Base-by-base conservation (phyloP, 768 basidiomycete genomes). In the Lactarius sp. region DNA sequence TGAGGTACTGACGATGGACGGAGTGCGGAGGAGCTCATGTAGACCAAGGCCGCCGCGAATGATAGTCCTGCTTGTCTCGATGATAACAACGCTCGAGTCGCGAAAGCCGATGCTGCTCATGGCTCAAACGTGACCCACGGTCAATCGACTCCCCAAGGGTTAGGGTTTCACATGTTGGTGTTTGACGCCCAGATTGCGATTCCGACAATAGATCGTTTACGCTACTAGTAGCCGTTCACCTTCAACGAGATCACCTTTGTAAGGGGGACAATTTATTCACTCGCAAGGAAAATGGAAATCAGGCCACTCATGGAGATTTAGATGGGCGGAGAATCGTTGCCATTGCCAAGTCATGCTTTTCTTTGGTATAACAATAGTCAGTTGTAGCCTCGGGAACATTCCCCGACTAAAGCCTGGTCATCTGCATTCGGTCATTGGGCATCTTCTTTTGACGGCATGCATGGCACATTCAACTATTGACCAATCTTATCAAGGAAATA, bases 21-120 rank as follows among this genome's bases (percentile, higher is more conserved):
- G 92, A 2, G 81, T 80, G 67, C 81, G 86, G 51, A 96, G 77
- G 14, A 94, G 83, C 57, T 95, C 94, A 62, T 86, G 79, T 2
- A 95, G 79, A 36, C 94, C 93, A 31, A 90, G 76, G 9, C 90
- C 88, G 50, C 88, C 92, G 44, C 88, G 83, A 54, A 94, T 75
- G 52, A 79, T 73, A 4, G 88, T 87, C 56, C 87, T 79, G 58
- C 85, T 81, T 13, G 86, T 87, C 75, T 94, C 94, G 71, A 96
- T 83, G 73, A 94, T 78, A 65, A 94, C 81, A 50, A 93, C 81
- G 56, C 83, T 86, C 54, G 89, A 83, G 74, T 94, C 92, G 72
- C 92, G 89, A 73, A 92, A 87, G 44, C 85, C 84, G 81, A 85
- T 84, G 71, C 51, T 70, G 62, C 73, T 77, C 70, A 69, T 68